These are phyloP conservation scores for Gossypium anomalum DNA, from an alignment of 345 rosid species.

Conservation along the genomic window DNA sequence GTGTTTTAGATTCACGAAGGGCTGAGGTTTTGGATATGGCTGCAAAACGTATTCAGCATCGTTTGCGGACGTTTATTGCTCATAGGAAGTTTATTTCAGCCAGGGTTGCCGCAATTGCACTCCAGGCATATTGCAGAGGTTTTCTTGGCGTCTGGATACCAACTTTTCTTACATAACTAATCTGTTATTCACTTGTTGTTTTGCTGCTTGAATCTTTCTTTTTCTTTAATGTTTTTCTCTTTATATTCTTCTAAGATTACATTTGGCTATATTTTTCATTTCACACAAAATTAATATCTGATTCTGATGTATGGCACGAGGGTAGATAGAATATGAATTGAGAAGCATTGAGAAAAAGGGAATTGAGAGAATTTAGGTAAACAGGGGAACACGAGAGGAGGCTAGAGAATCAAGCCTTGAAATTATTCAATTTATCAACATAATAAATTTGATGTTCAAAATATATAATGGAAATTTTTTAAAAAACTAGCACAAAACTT, in stretches of 20 bases:
- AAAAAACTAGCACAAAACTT: not conserved
- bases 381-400: not conserved
- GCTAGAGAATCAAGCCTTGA: not conserved
- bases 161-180: not conserved
- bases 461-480: not conserved
- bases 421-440: not conserved
- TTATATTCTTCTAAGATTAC: not conserved
- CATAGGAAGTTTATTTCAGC: conserved; percentile 48
- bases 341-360: not conserved
- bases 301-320: not conserved
- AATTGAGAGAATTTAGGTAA: not conserved
- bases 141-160: conserved; percentile 15
- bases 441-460: not conserved
- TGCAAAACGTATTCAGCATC: conserved; percentile 70
- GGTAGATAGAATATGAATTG: not conserved
- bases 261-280: not conserved
- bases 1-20: conserved; percentile 71
- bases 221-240: not conserved
- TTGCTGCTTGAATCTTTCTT: not conserved
- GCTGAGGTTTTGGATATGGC: conserved; percentile 85
- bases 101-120: conserved; percentile 52
- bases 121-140: conserved; percentile 95
- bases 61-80: conserved; percentile 53
- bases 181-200: not conserved
- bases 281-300: not conserved